Conservation (phyloP, 2,329 filamentous ascomycete genomes). For the Botrytis tulipae region DNA sequence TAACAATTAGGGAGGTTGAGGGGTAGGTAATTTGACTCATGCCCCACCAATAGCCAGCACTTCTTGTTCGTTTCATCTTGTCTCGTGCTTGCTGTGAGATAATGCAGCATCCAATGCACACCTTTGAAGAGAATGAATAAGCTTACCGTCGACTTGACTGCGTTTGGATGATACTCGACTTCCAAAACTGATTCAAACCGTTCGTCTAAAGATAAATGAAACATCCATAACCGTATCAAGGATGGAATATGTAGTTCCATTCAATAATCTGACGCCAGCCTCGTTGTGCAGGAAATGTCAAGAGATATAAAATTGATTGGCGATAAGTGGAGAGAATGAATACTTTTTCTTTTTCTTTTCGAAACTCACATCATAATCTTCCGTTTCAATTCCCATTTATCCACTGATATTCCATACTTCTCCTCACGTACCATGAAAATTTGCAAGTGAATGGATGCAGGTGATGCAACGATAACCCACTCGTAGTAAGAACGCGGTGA, state of each 20-base stretch:
- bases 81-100: not conserved
- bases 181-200: not conserved
- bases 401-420: slow-evolving; percentile 1
- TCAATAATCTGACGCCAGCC: not conserved
- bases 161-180: not conserved
- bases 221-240: not conserved
- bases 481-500: not conserved
- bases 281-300: slow-evolving; percentile 6
- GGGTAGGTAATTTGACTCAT: not conserved
- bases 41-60: not conserved
- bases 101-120: not conserved
- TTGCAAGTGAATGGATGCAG: slow-evolving; percentile 6
- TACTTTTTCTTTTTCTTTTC: not conserved
- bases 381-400: not conserved
- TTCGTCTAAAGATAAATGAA: not conserved
- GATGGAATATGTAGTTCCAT: not conserved
- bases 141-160: not conserved
- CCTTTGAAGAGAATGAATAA: not conserved
- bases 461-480: slow-evolving; percentile 9
- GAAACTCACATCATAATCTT: not conserved
- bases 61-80: slow-evolving; percentile 4
- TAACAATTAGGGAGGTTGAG: not conserved
- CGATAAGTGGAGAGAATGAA: slow-evolving; percentile 8
- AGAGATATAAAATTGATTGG: not conserved
- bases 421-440: slow-evolving; percentile 6